Percentiles rank a stretch among this genome's conserved stretches.
These are phyloP conservation scores for Candida nanaspora DNA, from an alignment of 805 yeast genomes.

Conservation along the genomic window DNA sequence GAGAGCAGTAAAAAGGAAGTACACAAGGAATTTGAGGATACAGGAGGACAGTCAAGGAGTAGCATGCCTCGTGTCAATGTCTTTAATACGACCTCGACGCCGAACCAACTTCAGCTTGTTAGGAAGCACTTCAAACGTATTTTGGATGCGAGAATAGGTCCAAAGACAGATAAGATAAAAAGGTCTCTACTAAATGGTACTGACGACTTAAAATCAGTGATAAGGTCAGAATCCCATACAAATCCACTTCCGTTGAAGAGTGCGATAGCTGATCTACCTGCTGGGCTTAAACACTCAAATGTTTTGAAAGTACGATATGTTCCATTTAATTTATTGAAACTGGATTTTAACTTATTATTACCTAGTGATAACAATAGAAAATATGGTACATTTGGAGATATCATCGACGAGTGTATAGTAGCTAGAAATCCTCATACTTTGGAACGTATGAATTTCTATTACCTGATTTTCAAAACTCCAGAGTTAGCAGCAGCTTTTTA, in stretches of 20 bases:
- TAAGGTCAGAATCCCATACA: neutral
- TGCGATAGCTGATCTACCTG: neutral
- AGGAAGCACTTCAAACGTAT: neutral
- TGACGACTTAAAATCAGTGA: neutral
- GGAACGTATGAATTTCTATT: conserved; percentile 41
- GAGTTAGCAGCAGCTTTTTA: conserved; percentile 46
- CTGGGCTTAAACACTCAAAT: conserved; percentile 20
- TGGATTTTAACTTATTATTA: conserved; percentile 34
- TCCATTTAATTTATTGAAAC: conserved; percentile 28
- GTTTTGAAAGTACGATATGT: conserved; percentile 32
- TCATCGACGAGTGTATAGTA: conserved; percentile 14
- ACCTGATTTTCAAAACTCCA: conserved; percentile 39
- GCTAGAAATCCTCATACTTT: conserved; percentile 42
- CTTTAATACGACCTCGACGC: neutral
- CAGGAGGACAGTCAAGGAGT: no score
- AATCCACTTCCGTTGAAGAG: neutral
- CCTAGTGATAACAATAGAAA: conserved; percentile 28
- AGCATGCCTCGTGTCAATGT: neutral
- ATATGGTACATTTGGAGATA: conserved; percentile 10
- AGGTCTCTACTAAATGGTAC: neutral
- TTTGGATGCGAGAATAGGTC: neutral
- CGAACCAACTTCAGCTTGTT: neutral
- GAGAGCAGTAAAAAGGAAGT: no score
- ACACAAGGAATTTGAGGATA: no score
- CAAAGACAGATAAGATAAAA: neutral